Evolutionary conservation across 2,329 filamentous ascomycete species (phyloP), one percentile per base, ranked within the genome.

Genomic region (Monosporascus sp.): DNA sequence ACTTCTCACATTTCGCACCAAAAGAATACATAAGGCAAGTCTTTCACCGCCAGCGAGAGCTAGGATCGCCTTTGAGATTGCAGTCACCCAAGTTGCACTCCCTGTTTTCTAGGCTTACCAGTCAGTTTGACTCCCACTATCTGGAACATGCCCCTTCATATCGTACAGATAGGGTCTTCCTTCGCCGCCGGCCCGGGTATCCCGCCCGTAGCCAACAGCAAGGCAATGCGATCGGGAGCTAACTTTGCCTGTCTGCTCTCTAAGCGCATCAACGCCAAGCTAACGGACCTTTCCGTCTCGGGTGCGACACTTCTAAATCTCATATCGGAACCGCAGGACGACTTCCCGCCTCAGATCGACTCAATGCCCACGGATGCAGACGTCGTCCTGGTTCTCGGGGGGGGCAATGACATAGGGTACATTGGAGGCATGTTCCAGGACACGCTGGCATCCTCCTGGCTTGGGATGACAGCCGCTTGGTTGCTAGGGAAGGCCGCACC

Each of bases 371-470:
- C 50, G 2, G 66, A 71, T 54, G 63, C 63, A 9, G 68, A 73
- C 50, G 58, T 72, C 24, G 69, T 74, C 4, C 61, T 70, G 17
- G 62, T 72, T 11, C 68, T 68, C 14, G 68, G 65, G 53, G 71
- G 71, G 35, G 71, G 71, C 16, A 73, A 73, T 51, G 71, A 73
- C 55, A 63, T 73, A 45, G 65, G 64, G 4, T 73, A 73, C 54
- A 62, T 71, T 43, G 67, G 65, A 5, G 68, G 68, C 2, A 51
- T 73, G 14, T 65, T 68, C 47, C 59, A 60, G n/a, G 67, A 71
- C 51, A 64, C 63, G 9, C 55, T 65, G 5, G 48, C 20, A 37
- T 57, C 51, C 19, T 56, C 54, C 31, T 60, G 55, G 57, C 60
- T 51, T 27, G 55, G 56, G 20, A 55, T 24, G 43, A 55, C 41